Base-by-base conservation (phyloP, 331 rosid species). In the Quercus lobata region DNA sequence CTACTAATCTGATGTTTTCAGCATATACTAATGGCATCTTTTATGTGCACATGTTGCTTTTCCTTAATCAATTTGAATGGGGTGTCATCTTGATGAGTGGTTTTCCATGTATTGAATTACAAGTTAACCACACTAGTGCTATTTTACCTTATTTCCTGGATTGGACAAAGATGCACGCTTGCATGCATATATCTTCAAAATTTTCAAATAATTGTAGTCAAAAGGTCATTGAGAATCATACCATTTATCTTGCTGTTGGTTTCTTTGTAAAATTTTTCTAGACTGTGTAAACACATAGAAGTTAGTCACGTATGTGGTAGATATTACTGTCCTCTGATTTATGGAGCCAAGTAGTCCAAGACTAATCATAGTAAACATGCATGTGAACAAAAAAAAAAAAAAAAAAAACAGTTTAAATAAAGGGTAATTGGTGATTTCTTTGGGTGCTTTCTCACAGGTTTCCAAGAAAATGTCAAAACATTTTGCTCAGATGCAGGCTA, bases 381-480 rank as follows among this genome's bases (percentile, higher is more conserved):
- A 18, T 62, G 56, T 44, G 17, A 41, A n/a, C 49, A 74, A 46
- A 71, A 54, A 58, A 27, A 69, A 41, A 63, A 63, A 37, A 68
- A 27, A 17, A 71, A 57, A 60, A 12, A 58, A 22, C 15, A 34
- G 62, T 6, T 70, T 61, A 1, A 68, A 60, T 44, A 74, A 24
- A 71, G 15, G 57, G 17, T 61, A 7, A 37, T 24, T 35, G 16
- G 57, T 77, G 53, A 63, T 69, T 61, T 65, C 58, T 41, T 27
- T 44, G 12, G 44, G 6, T 78, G 57, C 5, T 73, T 57, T 75
- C 82, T 77, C 69, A 66, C 90, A 95, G 99, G 94, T 87, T 57
- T 35, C 71, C 34, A 93, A 88, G 87, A 95, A 91, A 88, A 78
- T 95, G 92, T 84, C 81, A 17, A 95, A 95, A 83, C 96, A 87